Conservation (phyloP, 1,139 yeast species). For the Casaregolazyma suthepensis region DNA sequence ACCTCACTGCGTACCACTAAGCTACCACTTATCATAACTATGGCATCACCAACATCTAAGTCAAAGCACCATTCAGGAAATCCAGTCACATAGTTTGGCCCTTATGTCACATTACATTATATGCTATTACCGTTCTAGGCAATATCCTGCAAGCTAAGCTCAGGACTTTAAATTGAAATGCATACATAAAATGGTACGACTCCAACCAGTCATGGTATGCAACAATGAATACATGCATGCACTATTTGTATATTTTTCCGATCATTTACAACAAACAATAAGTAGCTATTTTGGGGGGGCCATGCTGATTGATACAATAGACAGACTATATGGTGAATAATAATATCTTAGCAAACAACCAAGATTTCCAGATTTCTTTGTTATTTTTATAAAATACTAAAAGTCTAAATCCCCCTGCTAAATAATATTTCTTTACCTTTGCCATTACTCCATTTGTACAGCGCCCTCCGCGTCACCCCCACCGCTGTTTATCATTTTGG, state of each 20-base stretch:
- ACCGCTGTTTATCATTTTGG: background rate
- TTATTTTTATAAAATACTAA: background rate
- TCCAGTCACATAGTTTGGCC: background rate
- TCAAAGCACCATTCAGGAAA: background rate
- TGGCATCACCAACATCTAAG: background rate
- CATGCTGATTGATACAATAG: background rate
- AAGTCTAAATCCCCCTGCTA: background rate
- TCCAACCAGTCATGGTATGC: background rate
- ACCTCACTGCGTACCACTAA: too few species aligned
- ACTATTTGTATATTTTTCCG: background rate
- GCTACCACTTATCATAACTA: too few species aligned
- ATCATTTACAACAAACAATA: background rate
- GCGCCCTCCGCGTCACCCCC: background rate
- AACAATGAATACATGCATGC: background rate
- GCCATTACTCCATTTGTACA: background rate
- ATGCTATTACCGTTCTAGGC: background rate
- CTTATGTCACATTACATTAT: background rate
- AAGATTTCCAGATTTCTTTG: background rate
- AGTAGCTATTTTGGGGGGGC: background rate
- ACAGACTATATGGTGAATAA: background rate
- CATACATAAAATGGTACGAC: background rate
- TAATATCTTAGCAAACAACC: background rate
- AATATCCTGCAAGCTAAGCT: background rate
- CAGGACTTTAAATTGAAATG: background rate
- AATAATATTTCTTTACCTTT: too few species aligned